Evolutionary conservation across 768 basidiomycete species (phyloP), one percentile per base, ranked within the genome.

Genomic region (Russula emetica): DNA sequence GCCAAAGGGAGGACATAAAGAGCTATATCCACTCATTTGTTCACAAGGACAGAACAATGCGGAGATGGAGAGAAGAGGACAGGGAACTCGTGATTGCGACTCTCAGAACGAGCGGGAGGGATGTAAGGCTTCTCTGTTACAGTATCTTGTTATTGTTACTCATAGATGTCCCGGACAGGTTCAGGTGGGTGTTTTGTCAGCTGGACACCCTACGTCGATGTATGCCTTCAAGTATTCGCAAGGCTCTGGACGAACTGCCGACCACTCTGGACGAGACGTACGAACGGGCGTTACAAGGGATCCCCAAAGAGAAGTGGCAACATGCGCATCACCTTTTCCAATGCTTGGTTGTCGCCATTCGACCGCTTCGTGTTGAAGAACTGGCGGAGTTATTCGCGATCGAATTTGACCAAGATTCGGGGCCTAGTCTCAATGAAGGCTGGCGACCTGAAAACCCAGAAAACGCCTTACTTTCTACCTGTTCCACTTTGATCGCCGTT

Each of bases 1-100:
- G 18, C 0, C 40, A 42, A 18, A 42, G 40, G 18, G 51, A 44
- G 18, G 60, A 44, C 14, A 45, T 61, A 50, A 47, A 53, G 30
- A 56, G 24, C 45, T 62, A 30, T 47, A n/a, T 62, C 9, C 5
- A 8, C 8, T 38, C 34, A 9, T 56, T 42, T n/a, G 55, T 62
- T 56, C 6, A 9, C 26, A 22, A 20, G 5, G 47, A 62, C 30
- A 32, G 45, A n/a, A 34, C 22, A 6, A 56, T 62, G 61, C 34
- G 47, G 16, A 47, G 26, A 54, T 56, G 55, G 61, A 30, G 55
- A 38, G 49, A 9, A 30, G 49, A 55, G 16, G 61, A 55, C 38
- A 38, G 5, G 14, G 14, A 38, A 5, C 14, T 14, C 38, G 38
- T 38, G 6, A 18, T 42, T 20, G 16, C 20, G 0, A 49, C 22